A percentile compares a stretch with the other conserved stretches of the same genome.
Conservation (phyloP, 305 asterid genomes). For the Solanum hybrid region DNA sequence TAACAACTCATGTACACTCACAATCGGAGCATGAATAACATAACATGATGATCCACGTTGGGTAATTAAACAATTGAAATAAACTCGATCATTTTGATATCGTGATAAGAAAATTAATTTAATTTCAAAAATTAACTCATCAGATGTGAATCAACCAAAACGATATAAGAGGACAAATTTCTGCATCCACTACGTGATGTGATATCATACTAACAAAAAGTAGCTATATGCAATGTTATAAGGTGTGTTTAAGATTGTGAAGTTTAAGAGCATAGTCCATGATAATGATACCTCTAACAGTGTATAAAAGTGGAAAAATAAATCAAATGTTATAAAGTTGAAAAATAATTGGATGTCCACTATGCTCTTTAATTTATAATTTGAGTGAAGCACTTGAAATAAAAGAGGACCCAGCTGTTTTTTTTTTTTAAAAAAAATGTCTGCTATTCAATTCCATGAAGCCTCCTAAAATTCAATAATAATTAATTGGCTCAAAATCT, state of each 20-base stretch:
- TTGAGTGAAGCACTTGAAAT: background rate
- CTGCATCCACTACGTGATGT: background rate
- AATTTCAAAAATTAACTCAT: background rate
- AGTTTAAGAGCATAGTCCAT: background rate
- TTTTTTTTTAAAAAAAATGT: background rate
- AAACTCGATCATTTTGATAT: no score
- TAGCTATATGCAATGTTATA: background rate
- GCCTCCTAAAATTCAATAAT: background rate
- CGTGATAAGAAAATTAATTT: background rate
- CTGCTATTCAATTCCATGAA: background rate
- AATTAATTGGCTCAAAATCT: background rate
- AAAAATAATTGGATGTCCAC: conserved; percentile 3
- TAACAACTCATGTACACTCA: background rate
- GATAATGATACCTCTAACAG: background rate
- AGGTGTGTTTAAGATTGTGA: background rate
- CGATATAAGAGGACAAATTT: background rate
- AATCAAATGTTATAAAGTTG: background rate
- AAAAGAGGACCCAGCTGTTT: background rate
- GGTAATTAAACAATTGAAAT: background rate
- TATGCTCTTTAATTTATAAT: background rate
- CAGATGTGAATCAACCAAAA: background rate
- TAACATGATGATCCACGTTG: background rate
- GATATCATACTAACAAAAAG: background rate
- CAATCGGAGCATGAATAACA: background rate
- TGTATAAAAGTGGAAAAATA: background rate